phyloP scores from a whole-genome alignment of 2,329 filamentous ascomycete species.

The Aspergillus sp. region DNA sequence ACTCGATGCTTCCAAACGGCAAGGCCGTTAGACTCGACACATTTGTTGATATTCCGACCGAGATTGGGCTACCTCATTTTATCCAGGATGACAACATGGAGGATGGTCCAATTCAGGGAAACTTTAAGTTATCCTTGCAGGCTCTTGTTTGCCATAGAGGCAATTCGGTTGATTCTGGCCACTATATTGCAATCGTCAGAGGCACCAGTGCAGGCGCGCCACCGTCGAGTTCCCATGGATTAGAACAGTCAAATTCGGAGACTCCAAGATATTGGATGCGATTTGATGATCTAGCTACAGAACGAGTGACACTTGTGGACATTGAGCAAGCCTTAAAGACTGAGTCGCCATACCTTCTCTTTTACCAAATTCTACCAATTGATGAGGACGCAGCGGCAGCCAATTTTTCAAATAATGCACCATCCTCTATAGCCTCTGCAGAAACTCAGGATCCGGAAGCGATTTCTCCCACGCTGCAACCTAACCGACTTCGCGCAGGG shows the following conservation, averaged over 20 bases:
- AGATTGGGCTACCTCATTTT: conserved; percentile 81
- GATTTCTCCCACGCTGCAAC: conserved; percentile 19
- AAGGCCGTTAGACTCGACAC: conserved; percentile 72
- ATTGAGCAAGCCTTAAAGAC: conserved; percentile 74
- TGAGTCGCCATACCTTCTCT: conserved; percentile 93
- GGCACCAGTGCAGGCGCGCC: conserved; percentile 55
- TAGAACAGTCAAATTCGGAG: conserved; percentile 50
- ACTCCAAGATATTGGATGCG: conserved; percentile 79
- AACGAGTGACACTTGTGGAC: conserved; percentile 73
- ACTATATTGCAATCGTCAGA: conserved; percentile 84
- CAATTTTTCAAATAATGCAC: conserved; percentile 34
- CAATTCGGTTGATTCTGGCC: conserved; percentile 79
- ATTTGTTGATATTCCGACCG: conserved; percentile 86
- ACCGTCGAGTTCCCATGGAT: conserved; percentile 26
- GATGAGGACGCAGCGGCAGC: conserved; percentile 58
- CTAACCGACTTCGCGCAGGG: conserved; percentile 20
- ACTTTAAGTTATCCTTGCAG: conserved; percentile 90
- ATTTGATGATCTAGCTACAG: conserved; percentile 80
- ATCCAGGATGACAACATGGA: conserved; percentile 75
- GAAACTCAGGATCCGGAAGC: conserved; percentile 24
- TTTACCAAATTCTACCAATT: conserved; percentile 91
- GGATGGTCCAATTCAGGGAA: conserved; percentile 70
- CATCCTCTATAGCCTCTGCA: conserved; percentile 29
- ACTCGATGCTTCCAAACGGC: conserved; percentile 71
- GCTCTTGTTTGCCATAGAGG: conserved; percentile 92